phyloP scores from a whole-genome alignment of 192 early-diverging fungal genomes.

The Gryganskiella cystojenkinii region DNA sequence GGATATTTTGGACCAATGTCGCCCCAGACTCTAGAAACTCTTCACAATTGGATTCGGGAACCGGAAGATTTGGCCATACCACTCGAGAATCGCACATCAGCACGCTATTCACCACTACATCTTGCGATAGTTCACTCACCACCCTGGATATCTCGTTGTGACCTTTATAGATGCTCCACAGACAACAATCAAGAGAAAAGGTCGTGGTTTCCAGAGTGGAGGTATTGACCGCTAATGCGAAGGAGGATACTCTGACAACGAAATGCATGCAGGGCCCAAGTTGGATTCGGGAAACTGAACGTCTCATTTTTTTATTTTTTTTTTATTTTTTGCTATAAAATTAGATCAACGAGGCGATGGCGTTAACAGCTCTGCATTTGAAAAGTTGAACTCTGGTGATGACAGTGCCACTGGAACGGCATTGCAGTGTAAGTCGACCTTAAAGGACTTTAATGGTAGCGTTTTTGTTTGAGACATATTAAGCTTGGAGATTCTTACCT shows the following conservation, averaged over 20 bases:
- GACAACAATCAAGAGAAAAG: slow-evolving; percentile 52
- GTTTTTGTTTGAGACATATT: slow-evolving; percentile 1
- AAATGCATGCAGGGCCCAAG: too few relatives aligned
- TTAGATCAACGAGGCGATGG: slow-evolving; percentile 38
- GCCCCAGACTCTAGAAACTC: too few relatives aligned
- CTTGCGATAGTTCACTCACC: too few relatives aligned
- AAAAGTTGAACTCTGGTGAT: slow-evolving; percentile 33
- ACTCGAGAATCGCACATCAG: too few relatives aligned
- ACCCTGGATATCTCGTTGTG: background rate
- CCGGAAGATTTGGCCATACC: too few relatives aligned
- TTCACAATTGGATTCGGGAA: too few relatives aligned
- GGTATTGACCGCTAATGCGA: too few relatives aligned
- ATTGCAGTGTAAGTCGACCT: slow-evolving; percentile 49
- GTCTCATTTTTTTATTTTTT: too few relatives aligned
- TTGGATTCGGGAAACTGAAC: too few relatives aligned
- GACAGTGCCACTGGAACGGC: slow-evolving; percentile 40
- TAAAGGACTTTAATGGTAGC: slow-evolving; percentile 12
- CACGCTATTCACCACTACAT: too few relatives aligned
- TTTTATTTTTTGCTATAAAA: too few relatives aligned
- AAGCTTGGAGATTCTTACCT: background rate
- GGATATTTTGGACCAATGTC: too few relatives aligned
- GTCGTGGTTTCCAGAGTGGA: slow-evolving; percentile 56
- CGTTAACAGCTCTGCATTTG: slow-evolving; percentile 26
- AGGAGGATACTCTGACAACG: background rate
- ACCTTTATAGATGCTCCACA: slow-evolving; percentile 33